Conservation (phyloP, 129 eudicot genomes). For the Pulicaria dysenterica region DNA sequence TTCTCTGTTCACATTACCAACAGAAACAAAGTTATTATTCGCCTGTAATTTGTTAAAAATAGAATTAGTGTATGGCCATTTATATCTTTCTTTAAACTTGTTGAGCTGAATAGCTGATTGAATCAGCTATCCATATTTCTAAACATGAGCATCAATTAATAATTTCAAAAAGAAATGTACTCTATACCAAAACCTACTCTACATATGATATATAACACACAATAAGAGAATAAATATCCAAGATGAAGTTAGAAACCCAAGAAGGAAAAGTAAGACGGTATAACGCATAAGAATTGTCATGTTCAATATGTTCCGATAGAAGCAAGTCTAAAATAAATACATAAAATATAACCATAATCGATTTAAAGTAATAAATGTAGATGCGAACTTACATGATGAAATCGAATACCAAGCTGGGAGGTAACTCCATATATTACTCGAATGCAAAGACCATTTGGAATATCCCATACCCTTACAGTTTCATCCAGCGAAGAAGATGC, state of each 20-base stretch:
- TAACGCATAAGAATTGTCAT: too few species aligned
- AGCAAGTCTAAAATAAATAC: not conserved
- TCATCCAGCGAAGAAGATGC: constrained; percentile 94
- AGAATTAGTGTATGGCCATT: constrained; percentile 18
- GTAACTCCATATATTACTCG: constrained; percentile 98
- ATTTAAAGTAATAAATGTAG: not conserved
- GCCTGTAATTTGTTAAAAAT: constrained; percentile 50
- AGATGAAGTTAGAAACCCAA: not conserved
- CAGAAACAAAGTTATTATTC: constrained; percentile 91
- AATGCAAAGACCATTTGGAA: constrained; percentile 77
- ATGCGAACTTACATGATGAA: constrained; percentile 83
- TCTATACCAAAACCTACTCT: constrained; percentile 13
- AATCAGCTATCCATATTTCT: constrained; percentile 8
- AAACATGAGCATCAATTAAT: constrained; percentile 3
- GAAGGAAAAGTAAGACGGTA: not conserved
- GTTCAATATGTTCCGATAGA: not conserved
- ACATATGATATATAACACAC: not conserved
- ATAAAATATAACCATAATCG: not conserved
- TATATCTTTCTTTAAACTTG: not conserved
- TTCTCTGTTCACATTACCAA: constrained; percentile 87
- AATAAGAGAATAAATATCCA: not conserved
- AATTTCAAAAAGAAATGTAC: constrained; percentile 16
- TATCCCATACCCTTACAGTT: constrained; percentile 99
- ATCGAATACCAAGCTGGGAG: constrained; percentile 83
- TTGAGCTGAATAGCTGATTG: constrained; percentile 10